A percentile compares a stretch with the other conserved stretches of the same genome.
Conservation (phyloP, 2,329 filamentous ascomycete genomes). For the Macrophomina tecta region DNA sequence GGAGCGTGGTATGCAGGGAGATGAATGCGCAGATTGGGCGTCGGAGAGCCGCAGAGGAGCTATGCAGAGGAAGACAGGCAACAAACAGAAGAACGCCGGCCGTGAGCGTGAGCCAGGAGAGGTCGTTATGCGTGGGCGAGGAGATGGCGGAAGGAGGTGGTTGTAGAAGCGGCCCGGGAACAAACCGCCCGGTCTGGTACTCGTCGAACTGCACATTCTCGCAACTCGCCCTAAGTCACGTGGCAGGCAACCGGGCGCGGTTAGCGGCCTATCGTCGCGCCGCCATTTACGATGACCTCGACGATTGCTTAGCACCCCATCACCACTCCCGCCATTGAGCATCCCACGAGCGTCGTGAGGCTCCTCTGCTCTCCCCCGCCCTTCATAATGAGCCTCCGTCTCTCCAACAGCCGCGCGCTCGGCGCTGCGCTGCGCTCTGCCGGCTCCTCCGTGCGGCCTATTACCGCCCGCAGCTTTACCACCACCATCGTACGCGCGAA, state of each 20-base stretch:
- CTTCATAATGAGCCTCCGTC: slow-evolving; percentile 48
- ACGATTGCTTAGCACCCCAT: slow-evolving; percentile 16
- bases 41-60: not conserved
- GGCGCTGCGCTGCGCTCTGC: slow-evolving; percentile 44
- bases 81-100: slow-evolving; percentile 28
- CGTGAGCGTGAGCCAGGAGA: slow-evolving; percentile 21
- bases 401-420: slow-evolving; percentile 48
- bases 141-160: slow-evolving; percentile 26
- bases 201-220: not conserved
- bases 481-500: slow-evolving; percentile 50
- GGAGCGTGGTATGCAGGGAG: slow-evolving; percentile 23
- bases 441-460: slow-evolving; percentile 36
- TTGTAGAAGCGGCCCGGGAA: slow-evolving; percentile 20
- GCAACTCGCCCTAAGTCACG: not conserved
- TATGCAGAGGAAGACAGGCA: slow-evolving; percentile 15
- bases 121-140: slow-evolving; percentile 25
- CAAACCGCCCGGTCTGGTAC: slow-evolving; percentile 19
- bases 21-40: slow-evolving; percentile 9
- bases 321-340: slow-evolving; percentile 18
- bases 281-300: slow-evolving; percentile 25
- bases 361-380: slow-evolving; percentile 30
- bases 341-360: slow-evolving; percentile 37
- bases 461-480: slow-evolving; percentile 50
- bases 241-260: not conserved
- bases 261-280: slow-evolving; percentile 21